A percentile compares a stretch with the other conserved stretches of the same genome.
phyloP scores from a whole-genome alignment of 768 basidiomycete species.

The Wakefieldia striispora region DNA sequence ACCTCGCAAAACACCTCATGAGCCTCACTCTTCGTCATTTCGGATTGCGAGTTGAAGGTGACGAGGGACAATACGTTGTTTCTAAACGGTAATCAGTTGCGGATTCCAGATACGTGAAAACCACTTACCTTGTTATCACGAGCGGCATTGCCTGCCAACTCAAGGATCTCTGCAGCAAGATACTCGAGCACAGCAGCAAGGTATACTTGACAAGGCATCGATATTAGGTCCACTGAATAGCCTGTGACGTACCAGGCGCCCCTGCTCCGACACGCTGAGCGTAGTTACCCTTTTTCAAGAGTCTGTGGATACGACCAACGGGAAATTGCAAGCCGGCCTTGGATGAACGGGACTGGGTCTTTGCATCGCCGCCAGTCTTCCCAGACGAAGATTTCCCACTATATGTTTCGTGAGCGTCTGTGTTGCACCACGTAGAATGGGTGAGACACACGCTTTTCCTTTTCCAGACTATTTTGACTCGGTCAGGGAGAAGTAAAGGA shows the following conservation, averaged over 20 bases:
- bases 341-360: slow-evolving; percentile 68
- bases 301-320: slow-evolving; percentile 90
- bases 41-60: slow-evolving; percentile 91
- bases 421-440: slow-evolving; percentile 1
- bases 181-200: slow-evolving; percentile 90
- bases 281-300: slow-evolving; percentile 85
- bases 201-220: slow-evolving; percentile 54
- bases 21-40: slow-evolving; percentile 77
- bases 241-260: slow-evolving; percentile 59
- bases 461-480: slow-evolving; percentile 46
- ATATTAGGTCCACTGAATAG: neutral
- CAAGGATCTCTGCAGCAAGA: slow-evolving; percentile 90
- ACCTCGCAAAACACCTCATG: neutral
- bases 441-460: slow-evolving; percentile 46
- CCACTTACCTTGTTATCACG: slow-evolving; percentile 33
- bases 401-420: slow-evolving; percentile 1
- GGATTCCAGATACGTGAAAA: too few species aligned
- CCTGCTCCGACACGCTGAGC: slow-evolving; percentile 87
- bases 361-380: slow-evolving; percentile 49
- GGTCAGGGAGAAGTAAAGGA: slow-evolving; percentile 6
- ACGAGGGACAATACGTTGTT: slow-evolving; percentile 92
- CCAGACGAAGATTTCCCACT: slow-evolving; percentile 48
- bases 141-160: slow-evolving; percentile 85
- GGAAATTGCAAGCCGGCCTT: slow-evolving; percentile 83
- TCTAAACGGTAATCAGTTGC: slow-evolving; percentile 49